These are phyloP conservation scores for Diplodia intermedia DNA, from an alignment of 2,329 filamentous ascomycete species.

Conservation along the genomic window DNA sequence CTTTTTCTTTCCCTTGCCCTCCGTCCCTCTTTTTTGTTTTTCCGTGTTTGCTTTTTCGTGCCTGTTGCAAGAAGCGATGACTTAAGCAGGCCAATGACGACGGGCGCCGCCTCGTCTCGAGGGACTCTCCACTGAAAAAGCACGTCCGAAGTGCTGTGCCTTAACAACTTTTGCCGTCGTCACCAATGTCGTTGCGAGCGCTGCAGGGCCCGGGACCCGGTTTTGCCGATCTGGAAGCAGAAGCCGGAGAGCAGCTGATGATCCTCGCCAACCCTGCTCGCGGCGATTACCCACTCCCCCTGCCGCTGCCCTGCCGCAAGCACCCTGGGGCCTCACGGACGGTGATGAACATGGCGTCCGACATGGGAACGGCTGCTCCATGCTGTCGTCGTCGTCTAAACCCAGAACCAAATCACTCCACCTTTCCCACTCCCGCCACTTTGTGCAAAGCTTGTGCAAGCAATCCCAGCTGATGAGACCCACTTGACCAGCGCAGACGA, in stretches of 20 bases:
- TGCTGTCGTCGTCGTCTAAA: not conserved
- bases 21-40: not conserved
- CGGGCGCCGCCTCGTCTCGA: not conserved
- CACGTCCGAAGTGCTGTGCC: not conserved
- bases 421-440: not conserved
- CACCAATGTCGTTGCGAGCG: not conserved
- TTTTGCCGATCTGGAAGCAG: conserved; percentile 10
- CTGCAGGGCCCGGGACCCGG: not conserved
- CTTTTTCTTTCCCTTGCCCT: not conserved
- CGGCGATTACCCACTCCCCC: not conserved
- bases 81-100: not conserved
- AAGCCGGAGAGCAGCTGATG: conserved; percentile 14
- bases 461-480: conserved; percentile 1
- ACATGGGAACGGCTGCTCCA: conserved; percentile 5
- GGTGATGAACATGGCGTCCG: not conserved
- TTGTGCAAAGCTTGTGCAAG: not conserved
- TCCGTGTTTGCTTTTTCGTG: conserved; percentile 8
- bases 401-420: not conserved
- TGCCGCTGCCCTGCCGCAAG: not conserved
- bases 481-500: not conserved
- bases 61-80: not conserved
- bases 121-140: not conserved
- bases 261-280: conserved; percentile 23
- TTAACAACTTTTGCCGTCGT: not conserved
- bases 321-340: conserved; percentile 4